Conservation (phyloP, 169 alveolate genomes). For the Eimeria maxima region DNA sequence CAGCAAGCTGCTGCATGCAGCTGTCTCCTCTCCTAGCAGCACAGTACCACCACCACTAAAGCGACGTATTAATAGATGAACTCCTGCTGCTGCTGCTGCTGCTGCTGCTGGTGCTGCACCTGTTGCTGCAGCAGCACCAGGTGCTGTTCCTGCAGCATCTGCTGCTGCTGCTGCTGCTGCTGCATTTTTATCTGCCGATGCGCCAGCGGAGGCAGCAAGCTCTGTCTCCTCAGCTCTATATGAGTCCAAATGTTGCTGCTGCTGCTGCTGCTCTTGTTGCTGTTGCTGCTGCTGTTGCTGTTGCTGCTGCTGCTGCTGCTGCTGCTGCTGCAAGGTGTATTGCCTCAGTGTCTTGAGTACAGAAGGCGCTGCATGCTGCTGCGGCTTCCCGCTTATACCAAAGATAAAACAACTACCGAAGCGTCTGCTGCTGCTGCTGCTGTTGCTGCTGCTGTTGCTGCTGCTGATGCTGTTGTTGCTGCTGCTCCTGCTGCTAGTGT, state of each 20-base stretch:
- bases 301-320: constrained; percentile 6
- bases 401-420: background rate
- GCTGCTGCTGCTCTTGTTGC: background rate
- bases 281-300: constrained; percentile 7
- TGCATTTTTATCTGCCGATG: background rate
- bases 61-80: background rate
- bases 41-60: constrained; percentile 22
- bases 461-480: background rate
- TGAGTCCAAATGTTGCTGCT: background rate
- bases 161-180: background rate
- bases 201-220: background rate
- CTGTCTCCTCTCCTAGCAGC: background rate
- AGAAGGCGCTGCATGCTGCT: background rate
- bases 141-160: no score
- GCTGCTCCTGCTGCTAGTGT: background rate
- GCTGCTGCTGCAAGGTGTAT: background rate
- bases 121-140: background rate
- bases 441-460: background rate
- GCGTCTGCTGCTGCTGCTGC: background rate
- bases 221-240: no score
- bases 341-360: background rate
- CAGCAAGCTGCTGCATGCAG: background rate
- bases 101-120: background rate
- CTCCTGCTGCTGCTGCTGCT: background rate
- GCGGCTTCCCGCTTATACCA: constrained; percentile 16